phyloP scores from a whole-genome alignment of 805 yeast species.

The Wickerhamiella occidentalis region DNA sequence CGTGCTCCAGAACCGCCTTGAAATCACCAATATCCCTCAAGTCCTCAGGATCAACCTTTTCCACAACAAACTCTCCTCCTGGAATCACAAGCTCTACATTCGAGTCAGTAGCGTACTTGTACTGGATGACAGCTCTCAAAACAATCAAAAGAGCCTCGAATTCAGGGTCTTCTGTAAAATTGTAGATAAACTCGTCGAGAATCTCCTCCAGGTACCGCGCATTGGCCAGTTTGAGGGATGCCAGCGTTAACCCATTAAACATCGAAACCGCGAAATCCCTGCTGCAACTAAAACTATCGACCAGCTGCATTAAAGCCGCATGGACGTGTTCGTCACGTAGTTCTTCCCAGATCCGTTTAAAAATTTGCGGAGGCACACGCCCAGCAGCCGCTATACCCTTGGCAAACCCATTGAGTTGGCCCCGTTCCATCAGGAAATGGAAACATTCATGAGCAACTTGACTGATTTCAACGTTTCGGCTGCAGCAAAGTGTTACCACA shows the following conservation, averaged over 20 bases:
- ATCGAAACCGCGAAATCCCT: background rate
- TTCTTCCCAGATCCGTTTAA: conserved; percentile 8
- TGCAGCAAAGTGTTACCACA: conserved; percentile 5
- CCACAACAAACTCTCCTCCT: background rate
- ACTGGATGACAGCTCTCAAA: conserved; percentile 5
- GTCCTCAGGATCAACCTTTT: background rate
- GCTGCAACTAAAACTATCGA: background rate
- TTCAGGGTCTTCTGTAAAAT: background rate
- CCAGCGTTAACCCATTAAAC: conserved; percentile 3
- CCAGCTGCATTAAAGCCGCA: background rate
- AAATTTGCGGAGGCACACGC: background rate
- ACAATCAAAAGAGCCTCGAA: conserved; percentile 3
- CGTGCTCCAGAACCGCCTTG: background rate
- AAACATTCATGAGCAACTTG: conserved; percentile 9
- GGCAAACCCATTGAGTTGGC: conserved; percentile 6
- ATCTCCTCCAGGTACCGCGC: background rate
- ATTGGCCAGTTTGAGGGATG: background rate
- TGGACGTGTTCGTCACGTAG: background rate
- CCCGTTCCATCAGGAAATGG: conserved; percentile 5
- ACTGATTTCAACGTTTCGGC: conserved; percentile 4
- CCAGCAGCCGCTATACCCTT: conserved; percentile 5
- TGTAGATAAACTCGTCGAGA: background rate
- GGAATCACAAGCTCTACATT: background rate
- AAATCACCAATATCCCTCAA: background rate
- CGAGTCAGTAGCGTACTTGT: conserved; percentile 4